A percentile compares a stretch with the other conserved stretches of the same genome.
Evolutionary conservation across 441 rosid genomes (phyloP).

Genomic region (Eutrema salsugineum): DNA sequence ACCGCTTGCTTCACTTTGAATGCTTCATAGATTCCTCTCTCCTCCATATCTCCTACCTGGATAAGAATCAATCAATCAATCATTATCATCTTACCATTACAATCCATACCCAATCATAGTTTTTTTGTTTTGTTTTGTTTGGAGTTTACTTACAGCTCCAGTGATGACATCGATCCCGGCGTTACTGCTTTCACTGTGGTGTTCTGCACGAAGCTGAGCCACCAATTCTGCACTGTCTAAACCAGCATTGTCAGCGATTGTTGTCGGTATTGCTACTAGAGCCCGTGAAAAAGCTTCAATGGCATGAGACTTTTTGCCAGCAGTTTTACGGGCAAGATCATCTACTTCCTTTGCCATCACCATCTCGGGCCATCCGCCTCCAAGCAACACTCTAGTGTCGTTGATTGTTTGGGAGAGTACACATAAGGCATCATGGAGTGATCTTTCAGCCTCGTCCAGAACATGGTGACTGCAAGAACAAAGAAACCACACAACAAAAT

Average conservation of each 20-base stretch:
- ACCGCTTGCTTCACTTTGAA: conserved; percentile 97
- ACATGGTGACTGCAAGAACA: conserved; percentile 74
- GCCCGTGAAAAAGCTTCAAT: conserved; percentile 93
- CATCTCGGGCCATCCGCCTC: conserved; percentile 99
- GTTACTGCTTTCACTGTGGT: conserved; percentile 74
- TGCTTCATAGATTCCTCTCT: conserved; percentile 79
- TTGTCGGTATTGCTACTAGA: conserved; percentile 81
- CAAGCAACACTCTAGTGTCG: conserved; percentile 88
- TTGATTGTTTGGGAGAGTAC: conserved; percentile 96
- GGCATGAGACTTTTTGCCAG: conserved; percentile 96
- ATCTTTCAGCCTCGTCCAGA: conserved; percentile 98
- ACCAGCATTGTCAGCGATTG: conserved; percentile 97
- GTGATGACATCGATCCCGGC: conserved; percentile 90
- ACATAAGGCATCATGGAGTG: conserved; percentile 94
- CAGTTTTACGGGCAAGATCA: conserved; percentile 84
- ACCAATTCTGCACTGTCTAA: conserved; percentile 92
- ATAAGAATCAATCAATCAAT: background rate
- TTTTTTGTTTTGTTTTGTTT: background rate
- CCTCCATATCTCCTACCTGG: conserved; percentile 88
- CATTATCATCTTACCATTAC: background rate
- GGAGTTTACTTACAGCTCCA: conserved; percentile 70
- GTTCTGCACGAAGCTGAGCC: conserved; percentile 97
- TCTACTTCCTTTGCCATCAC: conserved; percentile 95
- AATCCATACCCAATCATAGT: background rate
- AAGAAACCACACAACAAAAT: background rate